Base-by-base conservation (phyloP, 2,329 filamentous ascomycete genomes). In the Leptodontidium sp. region DNA sequence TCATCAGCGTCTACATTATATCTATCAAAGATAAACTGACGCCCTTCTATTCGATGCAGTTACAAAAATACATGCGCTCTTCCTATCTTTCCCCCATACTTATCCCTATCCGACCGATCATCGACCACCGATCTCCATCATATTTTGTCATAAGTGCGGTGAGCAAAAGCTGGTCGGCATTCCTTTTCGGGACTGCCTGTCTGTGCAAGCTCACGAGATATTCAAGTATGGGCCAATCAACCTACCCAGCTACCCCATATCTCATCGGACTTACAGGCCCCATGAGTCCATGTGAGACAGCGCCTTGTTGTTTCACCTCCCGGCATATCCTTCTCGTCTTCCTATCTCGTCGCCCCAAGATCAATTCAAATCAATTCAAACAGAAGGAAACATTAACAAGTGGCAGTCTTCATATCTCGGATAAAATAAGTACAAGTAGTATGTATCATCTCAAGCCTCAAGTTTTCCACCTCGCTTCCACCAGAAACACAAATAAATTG, bases 261-360 rank as follows among this genome's bases (percentile, higher is more conserved):
- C 55, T 43, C 55, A 59, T 24, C 55, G 55, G 55, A 43, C 55
- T 15, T 58, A 24, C n/a, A 58, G 12, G 38, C 57, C 43, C 45
- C 7, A 65, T 40, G 29, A 61, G 49, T 50, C 55, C 45, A 61
- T 24, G 61, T 65, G 61, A 70, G 65, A 70, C 69, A 52, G n/a
- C 40, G 59, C 66, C 69, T 59, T 67, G 69, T 52, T 40, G 69
- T 71, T 71, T 71, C 69, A 69, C 26, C 67, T 64, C 24, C 47
- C 59, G n/a, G 53, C 32, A 58, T 53, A 35, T 58, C 14, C 17
- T 59, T 38, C 64, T 61, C 45, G 15, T 17, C 62, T 35, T 35
- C 49, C 17, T 52, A 38, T 47, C 15, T 47, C 45, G 15, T 47
- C 29, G 29, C 2, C 9, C 38, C 7, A 40, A 11, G 9, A 40